Evolutionary conservation across 371 early-diverging fungal genomes (phyloP), one percentile per base, ranked within the genome.

Genomic region (Actinomucor elegans): DNA sequence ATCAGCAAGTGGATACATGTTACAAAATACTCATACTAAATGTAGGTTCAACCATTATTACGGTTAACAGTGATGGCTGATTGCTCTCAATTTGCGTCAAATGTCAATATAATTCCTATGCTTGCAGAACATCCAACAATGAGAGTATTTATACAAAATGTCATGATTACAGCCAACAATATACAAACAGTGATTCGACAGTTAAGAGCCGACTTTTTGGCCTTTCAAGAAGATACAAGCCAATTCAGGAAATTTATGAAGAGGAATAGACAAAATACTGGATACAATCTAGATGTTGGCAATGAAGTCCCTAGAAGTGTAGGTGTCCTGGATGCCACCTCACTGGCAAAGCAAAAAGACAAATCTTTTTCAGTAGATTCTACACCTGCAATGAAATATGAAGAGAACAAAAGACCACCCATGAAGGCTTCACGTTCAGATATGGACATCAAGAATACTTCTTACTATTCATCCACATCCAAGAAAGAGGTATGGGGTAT

Each of bases 1-100:
- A 53, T 42, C 34, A 28, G 10, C 46, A 4, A 15, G 15, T 18
- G 5, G 18, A 8, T 41, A 18, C 15, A 12, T 33, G 36, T 12
- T n/a, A n/a, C n/a, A n/a, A n/a, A n/a, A n/a, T n/a, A n/a, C n/a
- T n/a, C n/a, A n/a, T n/a, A n/a, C n/a, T 29, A 11, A 18, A n/a
- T 38, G 10, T 32, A 75, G 71, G 38, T 76, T 20, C 71, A 62
- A 44, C 74, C 77, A 4, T 27, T 77, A 23, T 66, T 93, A 14
- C 79, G 86, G 38, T 64, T 91, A 10, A 89, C 89, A 2, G 87
- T 92, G 40, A 78, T 91, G 45, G 92, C 89, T 0, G 91, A 92
- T 43, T 86, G 85, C 57, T 73, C 84, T 23, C 81, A 84, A 49
- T 79, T 89, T 64, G 82, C 83, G 43, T 83, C 85, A n/a, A 86